These are phyloP conservation scores for Colletotrichum salicis DNA, from an alignment of 2,329 filamentous ascomycete genomes.

Conservation along the genomic window DNA sequence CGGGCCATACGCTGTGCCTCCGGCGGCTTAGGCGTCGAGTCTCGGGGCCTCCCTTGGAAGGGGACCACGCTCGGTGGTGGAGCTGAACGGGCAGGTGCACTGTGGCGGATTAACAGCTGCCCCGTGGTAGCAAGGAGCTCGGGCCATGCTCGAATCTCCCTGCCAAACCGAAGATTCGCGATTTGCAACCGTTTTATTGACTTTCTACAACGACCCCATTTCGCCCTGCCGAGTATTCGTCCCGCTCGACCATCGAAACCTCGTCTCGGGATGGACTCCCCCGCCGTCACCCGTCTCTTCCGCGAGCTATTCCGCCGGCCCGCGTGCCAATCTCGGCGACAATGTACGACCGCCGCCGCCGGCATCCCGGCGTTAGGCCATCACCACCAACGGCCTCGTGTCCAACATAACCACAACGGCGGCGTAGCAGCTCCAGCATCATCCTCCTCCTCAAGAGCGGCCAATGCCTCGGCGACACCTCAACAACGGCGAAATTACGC, in stretches of 20 bases:
- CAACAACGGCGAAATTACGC: conserved; percentile 44
- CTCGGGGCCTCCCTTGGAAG: not conserved
- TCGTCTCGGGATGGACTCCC: conserved; percentile 77
- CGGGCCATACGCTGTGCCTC: not conserved
- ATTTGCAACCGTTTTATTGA: conserved; percentile 25
- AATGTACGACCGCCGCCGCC: conserved; percentile 43
- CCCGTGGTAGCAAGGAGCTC: conserved; percentile 38
- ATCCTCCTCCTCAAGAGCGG: conserved; percentile 38
- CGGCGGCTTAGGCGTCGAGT: not conserved
- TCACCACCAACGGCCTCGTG: conserved; percentile 1
- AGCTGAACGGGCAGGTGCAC: not conserved
- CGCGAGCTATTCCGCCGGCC: conserved; percentile 85
- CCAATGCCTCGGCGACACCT: conserved; percentile 14
- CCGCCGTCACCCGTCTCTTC: conserved; percentile 80
- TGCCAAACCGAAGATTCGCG: conserved; percentile 27
- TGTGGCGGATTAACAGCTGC: conserved; percentile 35
- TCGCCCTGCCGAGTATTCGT: conserved; percentile 25
- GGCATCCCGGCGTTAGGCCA: conserved; percentile 35
- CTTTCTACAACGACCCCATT: conserved; percentile 18
- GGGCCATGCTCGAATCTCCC: conserved; percentile 36
- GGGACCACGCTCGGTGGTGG: not conserved
- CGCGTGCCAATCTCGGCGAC: conserved; percentile 67
- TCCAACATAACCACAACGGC: not conserved
- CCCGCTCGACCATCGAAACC: not conserved
- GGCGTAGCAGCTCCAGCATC: conserved; percentile 36